Base-by-base conservation (phyloP, 495 filamentous ascomycete species). In the Evernia prunastri region DNA sequence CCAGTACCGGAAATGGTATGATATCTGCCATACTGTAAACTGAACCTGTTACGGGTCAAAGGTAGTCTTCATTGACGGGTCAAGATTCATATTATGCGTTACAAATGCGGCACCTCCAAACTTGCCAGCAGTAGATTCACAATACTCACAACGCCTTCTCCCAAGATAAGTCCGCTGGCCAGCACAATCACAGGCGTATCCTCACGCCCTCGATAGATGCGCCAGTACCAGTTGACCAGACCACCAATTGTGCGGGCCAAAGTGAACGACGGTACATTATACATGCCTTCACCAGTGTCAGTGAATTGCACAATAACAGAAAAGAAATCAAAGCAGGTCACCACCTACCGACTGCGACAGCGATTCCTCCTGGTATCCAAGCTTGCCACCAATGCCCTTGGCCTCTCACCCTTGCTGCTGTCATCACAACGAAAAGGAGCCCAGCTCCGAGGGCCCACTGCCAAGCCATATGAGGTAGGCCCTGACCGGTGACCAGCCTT, bases 241-340 rank as follows among this genome's bases (percentile, higher is more conserved):
- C 94, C 95, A 11, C 95, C 95, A 15, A 91, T 87, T 3, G 90
- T 88, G 56, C 95, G 77, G 3, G 95, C 92, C 6, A 99, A 80
- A 0, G 95, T 97, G 69, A 99, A 99, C 0, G 90, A 94, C 0
- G 95, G 95, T 4, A 90, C 88, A 69, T 97, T 99, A 77, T 97
- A 99, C 84, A 98, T 98, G 36, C 94, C 92, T 81, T 71, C 39
- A 7, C 61, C 9, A 63, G 59, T 20, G 58, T 80, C 61, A 78
- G 71, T 12, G 49, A 25, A 18, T 17, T 13, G 42, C 4, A 13
- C 31, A 17, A 6, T 6, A 2, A 20, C 29, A n/a, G 6, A 0
- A 33, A 35, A 18, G 0, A 4, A n/a, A 54, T 11, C 2, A 4
- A 54, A 18, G 29, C 9, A 23, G 17, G 39, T 49, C 27, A 12